A percentile compares a stretch with the other conserved stretches of the same genome.
phyloP scores from a whole-genome alignment of 495 filamentous ascomycete species.

The Tuber brumale region DNA sequence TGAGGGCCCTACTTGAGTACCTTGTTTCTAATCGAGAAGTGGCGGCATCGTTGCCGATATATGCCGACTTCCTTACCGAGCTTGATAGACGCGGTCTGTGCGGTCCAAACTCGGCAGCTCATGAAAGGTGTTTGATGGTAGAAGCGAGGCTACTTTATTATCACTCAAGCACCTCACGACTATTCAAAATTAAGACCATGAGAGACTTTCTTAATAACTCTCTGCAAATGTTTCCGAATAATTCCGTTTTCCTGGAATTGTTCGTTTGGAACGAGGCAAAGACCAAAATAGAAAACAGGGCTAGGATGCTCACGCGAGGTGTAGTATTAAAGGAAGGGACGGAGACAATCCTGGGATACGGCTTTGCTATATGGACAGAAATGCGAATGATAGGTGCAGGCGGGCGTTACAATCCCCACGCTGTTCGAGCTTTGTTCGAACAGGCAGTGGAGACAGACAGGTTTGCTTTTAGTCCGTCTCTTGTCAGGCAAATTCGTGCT shows the following conservation, averaged over 20 bases:
- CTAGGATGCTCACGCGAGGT: constrained; percentile 55
- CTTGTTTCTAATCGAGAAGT: constrained; percentile 44
- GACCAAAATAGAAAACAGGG: constrained; percentile 63
- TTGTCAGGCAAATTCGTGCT: neutral
- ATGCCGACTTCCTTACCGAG: constrained; percentile 25
- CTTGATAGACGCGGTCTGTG: constrained; percentile 29
- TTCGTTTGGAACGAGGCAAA: constrained; percentile 64
- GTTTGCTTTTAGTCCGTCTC: constrained; percentile 8
- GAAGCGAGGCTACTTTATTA: constrained; percentile 62
- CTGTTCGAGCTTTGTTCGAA: constrained; percentile 64
- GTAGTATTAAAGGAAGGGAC: constrained; percentile 45
- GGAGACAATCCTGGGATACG: constrained; percentile 52
- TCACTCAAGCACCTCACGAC: constrained; percentile 51
- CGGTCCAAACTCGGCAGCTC: constrained; percentile 25
- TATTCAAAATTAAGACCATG: constrained; percentile 59
- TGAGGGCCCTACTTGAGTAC: constrained; percentile 59
- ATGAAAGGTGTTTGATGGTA: constrained; percentile 60
- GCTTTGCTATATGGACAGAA: constrained; percentile 65
- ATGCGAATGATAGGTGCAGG: constrained; percentile 45
- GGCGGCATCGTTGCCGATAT: constrained; percentile 20
- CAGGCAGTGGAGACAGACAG: constrained; percentile 52
- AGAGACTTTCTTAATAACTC: constrained; percentile 55
- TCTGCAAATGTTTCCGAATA: constrained; percentile 60
- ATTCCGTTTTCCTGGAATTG: constrained; percentile 68
- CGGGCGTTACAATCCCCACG: constrained; percentile 53